Evolutionary conservation across 805 yeast genomes (phyloP).

Genomic region (Starmerella sirachaensis): DNA sequence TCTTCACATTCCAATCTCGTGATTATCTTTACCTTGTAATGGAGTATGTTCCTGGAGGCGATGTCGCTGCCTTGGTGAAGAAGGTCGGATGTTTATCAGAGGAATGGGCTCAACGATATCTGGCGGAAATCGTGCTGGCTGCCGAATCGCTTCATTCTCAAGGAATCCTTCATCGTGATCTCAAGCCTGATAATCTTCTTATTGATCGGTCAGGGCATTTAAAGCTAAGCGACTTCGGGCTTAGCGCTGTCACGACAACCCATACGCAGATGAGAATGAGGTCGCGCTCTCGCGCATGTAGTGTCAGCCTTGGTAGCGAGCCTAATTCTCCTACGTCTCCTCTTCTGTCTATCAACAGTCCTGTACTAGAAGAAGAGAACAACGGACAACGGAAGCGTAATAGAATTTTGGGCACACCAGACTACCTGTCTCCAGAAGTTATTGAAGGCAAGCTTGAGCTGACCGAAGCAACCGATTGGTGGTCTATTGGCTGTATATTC

Average conservation of each 20-base stretch:
- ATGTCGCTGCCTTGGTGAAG: conserved; percentile 74
- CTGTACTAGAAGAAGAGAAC: background rate
- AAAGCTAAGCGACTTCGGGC: conserved; percentile 89
- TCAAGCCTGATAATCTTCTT: conserved; percentile 86
- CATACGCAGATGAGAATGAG: background rate
- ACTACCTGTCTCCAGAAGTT: conserved; percentile 93
- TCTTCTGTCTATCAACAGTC: background rate
- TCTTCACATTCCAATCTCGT: conserved; percentile 76
- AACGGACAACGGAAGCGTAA: background rate
- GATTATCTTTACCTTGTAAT: conserved; percentile 83
- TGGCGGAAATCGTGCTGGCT: conserved; percentile 83
- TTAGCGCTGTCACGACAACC: conserved; percentile 27
- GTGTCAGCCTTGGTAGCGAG: conserved; percentile 2
- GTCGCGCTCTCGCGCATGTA: conserved; percentile 5
- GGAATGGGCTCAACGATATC: conserved; percentile 67
- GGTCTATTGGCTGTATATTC: conserved; percentile 94
- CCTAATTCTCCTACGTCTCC: conserved; percentile 1
- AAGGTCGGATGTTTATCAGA: conserved; percentile 74
- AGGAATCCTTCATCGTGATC: conserved; percentile 88
- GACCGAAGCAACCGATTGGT: conserved; percentile 87
- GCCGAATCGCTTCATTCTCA: conserved; percentile 77
- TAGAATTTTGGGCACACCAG: conserved; percentile 78
- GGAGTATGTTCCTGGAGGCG: conserved; percentile 96
- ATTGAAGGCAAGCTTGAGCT: conserved; percentile 67
- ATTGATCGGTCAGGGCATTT: conserved; percentile 81